These are phyloP conservation scores for Umbelopsis sp. DNA, from an alignment of 192 early-diverging fungal genomes.

Conservation along the genomic window DNA sequence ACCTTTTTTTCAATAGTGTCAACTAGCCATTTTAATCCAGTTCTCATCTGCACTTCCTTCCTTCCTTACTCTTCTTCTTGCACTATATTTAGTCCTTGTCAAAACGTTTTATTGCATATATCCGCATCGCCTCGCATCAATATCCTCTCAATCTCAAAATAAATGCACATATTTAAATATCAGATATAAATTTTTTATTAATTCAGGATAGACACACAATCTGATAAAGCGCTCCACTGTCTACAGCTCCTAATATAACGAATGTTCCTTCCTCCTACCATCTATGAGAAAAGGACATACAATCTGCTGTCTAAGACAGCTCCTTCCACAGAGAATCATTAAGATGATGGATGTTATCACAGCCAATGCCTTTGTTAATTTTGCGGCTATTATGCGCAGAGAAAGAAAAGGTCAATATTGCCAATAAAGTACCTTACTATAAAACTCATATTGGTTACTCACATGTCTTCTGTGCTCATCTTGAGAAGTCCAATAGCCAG, in stretches of 20 bases:
- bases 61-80: not conserved
- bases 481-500: conserved; percentile 85
- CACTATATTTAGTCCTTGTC: not conserved
- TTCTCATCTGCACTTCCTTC: not conserved
- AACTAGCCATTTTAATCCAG: not conserved
- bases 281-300: not conserved
- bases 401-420: conserved; percentile 14
- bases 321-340: conserved; percentile 83
- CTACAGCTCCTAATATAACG: too few relatives aligned
- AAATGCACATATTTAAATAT: not conserved
- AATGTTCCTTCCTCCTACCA: too few relatives aligned
- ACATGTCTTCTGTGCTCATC: conserved; percentile 91
- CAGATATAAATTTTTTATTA: not conserved
- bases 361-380: conserved; percentile 91
- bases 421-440: not conserved
- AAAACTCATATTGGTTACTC: conserved; percentile 30
- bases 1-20: not conserved
- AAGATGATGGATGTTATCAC: conserved; percentile 87
- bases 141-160: not conserved
- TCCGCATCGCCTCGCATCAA: not conserved
- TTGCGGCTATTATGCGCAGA: conserved; percentile 23
- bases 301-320: not conserved
- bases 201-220: not conserved
- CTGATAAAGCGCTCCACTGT: too few relatives aligned
- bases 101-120: not conserved